Evolutionary conservation across 306 rosid genomes (phyloP).

Genomic region (Corylus avellana): DNA sequence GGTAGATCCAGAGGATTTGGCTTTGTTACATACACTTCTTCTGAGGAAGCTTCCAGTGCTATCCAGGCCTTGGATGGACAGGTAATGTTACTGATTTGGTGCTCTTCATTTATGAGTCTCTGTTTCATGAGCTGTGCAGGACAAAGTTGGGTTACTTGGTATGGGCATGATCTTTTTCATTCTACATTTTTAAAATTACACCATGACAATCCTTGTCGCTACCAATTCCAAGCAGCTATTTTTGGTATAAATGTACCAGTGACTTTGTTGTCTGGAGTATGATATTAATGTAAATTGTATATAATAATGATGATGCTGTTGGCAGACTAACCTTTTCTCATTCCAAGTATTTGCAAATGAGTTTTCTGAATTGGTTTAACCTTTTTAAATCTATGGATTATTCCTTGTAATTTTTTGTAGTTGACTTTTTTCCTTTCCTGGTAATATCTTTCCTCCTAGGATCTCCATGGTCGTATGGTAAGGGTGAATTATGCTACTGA

Average conservation of each 20-base stretch:
- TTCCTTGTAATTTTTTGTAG: background rate
- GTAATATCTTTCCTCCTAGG: conserved; percentile 43
- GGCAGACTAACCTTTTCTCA: background rate
- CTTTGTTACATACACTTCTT: conserved; percentile 62
- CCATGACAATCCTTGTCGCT: background rate
- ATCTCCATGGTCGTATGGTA: conserved; percentile 79
- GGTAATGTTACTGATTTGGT: conserved; percentile 41
- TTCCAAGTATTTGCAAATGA: background rate
- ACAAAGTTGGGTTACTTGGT: background rate
- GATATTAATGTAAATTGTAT: background rate
- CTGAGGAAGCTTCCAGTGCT: conserved; percentile 88
- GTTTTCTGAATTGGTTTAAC: background rate
- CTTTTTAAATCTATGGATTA: conserved; percentile 3
- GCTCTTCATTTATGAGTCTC: background rate
- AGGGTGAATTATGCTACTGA: conserved; percentile 87
- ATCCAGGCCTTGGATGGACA: conserved; percentile 83
- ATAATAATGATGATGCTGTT: background rate
- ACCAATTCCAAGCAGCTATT: background rate
- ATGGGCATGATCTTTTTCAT: background rate
- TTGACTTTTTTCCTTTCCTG: background rate
- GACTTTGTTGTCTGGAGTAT: background rate
- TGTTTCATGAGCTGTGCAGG: background rate
- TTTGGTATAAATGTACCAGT: background rate
- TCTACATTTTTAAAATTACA: background rate
- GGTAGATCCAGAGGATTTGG: conserved; percentile 94